Base-by-base conservation (phyloP, 129 eudicot genomes). In the Arctium minus region DNA sequence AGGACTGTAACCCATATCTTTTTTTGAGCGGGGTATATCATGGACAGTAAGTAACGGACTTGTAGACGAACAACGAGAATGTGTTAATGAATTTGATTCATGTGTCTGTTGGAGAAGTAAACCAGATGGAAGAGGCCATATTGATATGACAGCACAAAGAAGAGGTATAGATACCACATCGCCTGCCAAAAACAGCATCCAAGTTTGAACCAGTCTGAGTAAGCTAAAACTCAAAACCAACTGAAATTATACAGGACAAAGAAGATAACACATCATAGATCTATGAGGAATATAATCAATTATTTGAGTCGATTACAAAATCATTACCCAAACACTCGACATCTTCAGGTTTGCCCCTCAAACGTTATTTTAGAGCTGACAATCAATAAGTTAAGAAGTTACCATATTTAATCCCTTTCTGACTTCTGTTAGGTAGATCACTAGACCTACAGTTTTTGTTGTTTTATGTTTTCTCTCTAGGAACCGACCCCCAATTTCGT, bases 51-150 rank as follows among this genome's bases (percentile, higher is more conserved):
- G 80, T 64, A 82, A 76, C 72, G 97, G 90, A 74, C 88, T 91
- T 39, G 92, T 87, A 86, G 92, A 84, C 46, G 93, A 83, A 81
- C 88, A 88, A 33, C 90, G 83, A 78, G 75, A 84, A 65, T 86
- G 79, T 82, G 77, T 67, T 46, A 74, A 79, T 78, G 88, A 78
- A 86, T 78, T 88, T 78, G 90, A 85, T 73, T 90, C 98, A 32
- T 94, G 83, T 65, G 92, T 92, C 77, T 89, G 91, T 89, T 93
- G 97, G 81, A 96, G 92, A 84, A 96, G 97, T 85, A 96, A 85
- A 81, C 99, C 99, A 86, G 77, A 90, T 44, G 99, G 95, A 89
- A 96, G 99, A 62, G 99, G 93, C 98, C 98, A 96, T 81, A 96
- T 90, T 84, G 99, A 93, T 30, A 91, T 80, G 73, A 96, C 87